Percentiles rank a stretch among this genome's conserved stretches.
phyloP scores from a whole-genome alignment of 1,284 basidiomycete genomes.

The Chiua sp. region DNA sequence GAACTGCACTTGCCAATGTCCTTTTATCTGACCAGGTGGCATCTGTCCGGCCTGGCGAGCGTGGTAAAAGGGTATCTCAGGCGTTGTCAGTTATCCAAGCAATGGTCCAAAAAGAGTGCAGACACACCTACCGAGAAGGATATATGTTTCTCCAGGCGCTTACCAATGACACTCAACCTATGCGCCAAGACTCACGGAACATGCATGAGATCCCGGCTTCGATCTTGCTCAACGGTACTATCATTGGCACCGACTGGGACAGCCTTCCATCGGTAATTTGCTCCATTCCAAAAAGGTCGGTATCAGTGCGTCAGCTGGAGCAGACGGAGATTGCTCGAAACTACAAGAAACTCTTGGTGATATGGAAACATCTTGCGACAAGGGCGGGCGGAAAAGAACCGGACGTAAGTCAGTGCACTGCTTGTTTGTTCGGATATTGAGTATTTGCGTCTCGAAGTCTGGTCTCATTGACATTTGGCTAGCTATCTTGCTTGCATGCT shows the following conservation, averaged over 20 bases:
- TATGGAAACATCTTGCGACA: slow-evolving; percentile 43
- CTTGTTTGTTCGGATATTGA: slow-evolving; percentile 5
- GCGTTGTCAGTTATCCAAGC: slow-evolving; percentile 43
- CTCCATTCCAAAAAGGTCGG: slow-evolving; percentile 29
- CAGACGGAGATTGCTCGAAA: slow-evolving; percentile 50
- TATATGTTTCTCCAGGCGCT: slow-evolving; percentile 46
- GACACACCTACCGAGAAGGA: slow-evolving; percentile 41
- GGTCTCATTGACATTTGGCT: slow-evolving; percentile 53
- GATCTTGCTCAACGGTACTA: slow-evolving; percentile 37
- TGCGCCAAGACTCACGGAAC: slow-evolving; percentile 19
- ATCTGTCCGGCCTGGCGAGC: slow-evolving; percentile 2
- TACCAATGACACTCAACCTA: slow-evolving; percentile 27
- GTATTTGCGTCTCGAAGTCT: slow-evolving; percentile 34
- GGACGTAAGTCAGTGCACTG: slow-evolving; percentile 30
- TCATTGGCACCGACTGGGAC: slow-evolving; percentile 27
- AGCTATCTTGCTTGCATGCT: slow-evolving; percentile 54
- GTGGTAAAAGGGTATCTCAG: slow-evolving; percentile 33
- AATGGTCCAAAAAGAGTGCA: slow-evolving; percentile 41
- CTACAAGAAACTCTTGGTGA: slow-evolving; percentile 48
- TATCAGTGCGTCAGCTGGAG: slow-evolving; percentile 42
- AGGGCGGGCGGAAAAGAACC: slow-evolving; percentile 14
- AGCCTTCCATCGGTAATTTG: slow-evolving; percentile 25
- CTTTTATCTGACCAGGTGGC: slow-evolving; percentile 37
- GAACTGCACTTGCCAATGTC: slow-evolving; percentile 41
- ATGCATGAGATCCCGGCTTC: slow-evolving; percentile 26